Base-by-base conservation (phyloP, 805 yeast genomes). In the Metschnikowia baotianmanensis region DNA sequence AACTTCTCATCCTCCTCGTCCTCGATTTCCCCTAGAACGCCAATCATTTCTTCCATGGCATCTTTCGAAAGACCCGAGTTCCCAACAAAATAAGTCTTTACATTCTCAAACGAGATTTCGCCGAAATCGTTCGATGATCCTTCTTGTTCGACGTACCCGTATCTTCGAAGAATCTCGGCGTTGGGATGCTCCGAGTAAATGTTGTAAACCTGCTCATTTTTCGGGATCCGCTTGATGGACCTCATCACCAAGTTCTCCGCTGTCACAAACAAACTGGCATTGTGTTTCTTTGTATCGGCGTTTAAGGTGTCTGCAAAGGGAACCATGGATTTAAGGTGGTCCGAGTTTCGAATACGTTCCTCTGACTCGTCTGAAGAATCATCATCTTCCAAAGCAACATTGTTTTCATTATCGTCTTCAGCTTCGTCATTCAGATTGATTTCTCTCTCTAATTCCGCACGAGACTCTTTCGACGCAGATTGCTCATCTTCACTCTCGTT, bases 271-370 rank as follows among this genome's bases (percentile, higher is more conserved):
- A 89, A 63, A 42, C 80, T 75, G 6, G 96, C 96, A 59, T 91
- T 91, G 53, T 80, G 80, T 13, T 75, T 66, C 7, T 72, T 72
- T 1, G 96, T 84, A 56, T 90, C 93, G 1, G 96, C 87, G 57
- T 93, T 91, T 45, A 93, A 65, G 17, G 87, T 81, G 57, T 91
- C 99, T 0, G 98, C 98, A 33, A 89, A 66, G 0, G 98, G 96
- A 3, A 90, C 88, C 96, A 93, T 83, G 0, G 95, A 83, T 58
- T 90, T 90, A 48, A 74, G 65, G 44, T 69, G 77, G 3, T 71
- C 54, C 8, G 42, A 33, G 36, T 65, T 71, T 9, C 45, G 36
- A 24, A 45, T 42, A 13, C 49, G 38, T 7, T 40, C 38, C n/a
- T 31, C 35, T 15, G 6, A 6, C 25, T 23, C 25, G 25, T 23